A percentile compares a stretch with the other conserved stretches of the same genome.
Evolutionary conservation across 2,329 filamentous ascomycete genomes (phyloP).

Genomic region (Aspergillus pseudoterreus): DNA sequence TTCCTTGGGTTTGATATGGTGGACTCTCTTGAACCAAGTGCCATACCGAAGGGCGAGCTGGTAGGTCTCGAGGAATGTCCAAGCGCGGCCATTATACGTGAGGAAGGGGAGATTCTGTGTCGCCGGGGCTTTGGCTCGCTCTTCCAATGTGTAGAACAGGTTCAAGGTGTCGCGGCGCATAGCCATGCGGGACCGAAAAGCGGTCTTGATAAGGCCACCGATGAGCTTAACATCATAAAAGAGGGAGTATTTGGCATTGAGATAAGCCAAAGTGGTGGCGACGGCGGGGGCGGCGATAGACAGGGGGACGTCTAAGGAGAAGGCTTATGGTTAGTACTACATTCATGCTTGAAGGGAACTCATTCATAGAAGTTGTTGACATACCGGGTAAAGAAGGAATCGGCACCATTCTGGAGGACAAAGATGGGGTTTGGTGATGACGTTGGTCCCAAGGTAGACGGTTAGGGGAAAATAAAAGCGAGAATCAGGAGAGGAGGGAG

Average conservation of each 20-base stretch:
- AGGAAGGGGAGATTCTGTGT: conserved; percentile 53
- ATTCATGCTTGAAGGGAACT: background rate
- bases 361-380: background rate
- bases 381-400: conserved; percentile 16
- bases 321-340: background rate
- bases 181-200: conserved; percentile 43
- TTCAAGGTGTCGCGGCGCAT: conserved; percentile 61
- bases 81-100: conserved; percentile 64
- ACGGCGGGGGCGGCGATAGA: conserved; percentile 56
- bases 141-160: conserved; percentile 72
- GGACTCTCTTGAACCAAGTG: conserved; percentile 64
- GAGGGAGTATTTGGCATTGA: conserved; percentile 67
- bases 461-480: background rate
- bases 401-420: conserved; percentile 1
- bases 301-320: conserved; percentile 31
- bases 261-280: conserved; percentile 67
- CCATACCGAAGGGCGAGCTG: conserved; percentile 68
- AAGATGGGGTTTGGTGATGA: background rate
- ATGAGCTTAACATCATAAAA: conserved; percentile 64
- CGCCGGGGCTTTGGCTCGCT: conserved; percentile 57
- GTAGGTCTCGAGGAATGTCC: conserved; percentile 75
- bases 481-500: too few species aligned
- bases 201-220: conserved; percentile 49
- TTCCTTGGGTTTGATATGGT: conserved; percentile 64
- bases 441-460: background rate